Evolutionary conservation across 305 asterid species (phyloP), one percentile per base, ranked within the genome.

Genomic region (Fraxinus xanthoxyloides): DNA sequence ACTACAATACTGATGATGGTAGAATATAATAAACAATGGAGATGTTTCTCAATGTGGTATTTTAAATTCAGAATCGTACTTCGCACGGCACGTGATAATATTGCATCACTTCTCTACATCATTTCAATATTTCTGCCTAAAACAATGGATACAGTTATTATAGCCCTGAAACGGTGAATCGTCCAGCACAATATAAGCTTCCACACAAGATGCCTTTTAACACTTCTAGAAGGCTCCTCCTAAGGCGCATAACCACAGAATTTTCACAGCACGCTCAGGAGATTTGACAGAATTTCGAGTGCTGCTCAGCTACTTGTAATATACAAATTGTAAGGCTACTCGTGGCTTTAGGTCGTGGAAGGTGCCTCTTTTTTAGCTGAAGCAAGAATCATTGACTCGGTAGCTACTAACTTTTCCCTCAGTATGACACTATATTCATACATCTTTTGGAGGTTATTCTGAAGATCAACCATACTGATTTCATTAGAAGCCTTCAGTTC

Each of bases 371-470:
- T 86, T 83, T 36, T 48, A 43, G 77, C 83, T 56, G 81, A 48
- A 80, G 83, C 81, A 82, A 17, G 82, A 80, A 80, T 85, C 77
- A 56, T 78, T 3, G 89, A 85, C 67, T 84, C 89, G 24, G 89
- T 87, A 72, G 88, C 85, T 28, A 87, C 81, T 77, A 89, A 81
- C 87, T 86, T 87, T 75, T 91, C 93, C 85, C 91, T 87, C 89
- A 89, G 80, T 85, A 85, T 17, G 51, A 79, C 89, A 79, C 91
- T 90, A 82, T 90, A 92, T 80, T 92, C 88, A 34, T 87, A 89
- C 77, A 92, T 79, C 43, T 84, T 84, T 80, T 87, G 88, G 46
- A 92, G 87, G 83, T 85, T 83, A 54, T 87, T 88, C 86, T 93
- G 93, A 79, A 94, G 87, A 88, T 89, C 92, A 46, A 72, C 38